Evolutionary conservation across 495 filamentous ascomycete genomes (phyloP).

Genomic region (Patellaria atrata): DNA sequence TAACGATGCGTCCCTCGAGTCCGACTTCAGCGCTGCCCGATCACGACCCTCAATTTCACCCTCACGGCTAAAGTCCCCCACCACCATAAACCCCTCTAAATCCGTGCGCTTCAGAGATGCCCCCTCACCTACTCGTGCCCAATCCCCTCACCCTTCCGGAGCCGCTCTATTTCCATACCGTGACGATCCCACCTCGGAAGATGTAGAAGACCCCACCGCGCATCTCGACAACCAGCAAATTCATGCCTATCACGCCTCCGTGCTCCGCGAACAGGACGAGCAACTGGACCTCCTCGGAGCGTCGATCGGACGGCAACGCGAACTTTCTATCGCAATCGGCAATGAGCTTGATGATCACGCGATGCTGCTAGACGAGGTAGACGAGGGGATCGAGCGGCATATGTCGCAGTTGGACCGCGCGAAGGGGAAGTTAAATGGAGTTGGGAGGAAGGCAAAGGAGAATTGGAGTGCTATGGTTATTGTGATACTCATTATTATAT

Average conservation of each 20-base stretch:
- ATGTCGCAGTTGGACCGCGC: slow-evolving; percentile 59
- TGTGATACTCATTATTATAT: slow-evolving; percentile 27
- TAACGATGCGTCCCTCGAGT: slow-evolving; percentile 50
- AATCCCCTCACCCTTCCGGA: slow-evolving; percentile 32
- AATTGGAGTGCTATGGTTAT: slow-evolving; percentile 30
- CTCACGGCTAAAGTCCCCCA: slow-evolving; percentile 30
- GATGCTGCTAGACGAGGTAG: slow-evolving; percentile 75
- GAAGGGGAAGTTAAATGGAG: slow-evolving; percentile 36
- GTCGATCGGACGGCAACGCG: slow-evolving; percentile 80
- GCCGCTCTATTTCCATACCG: slow-evolving; percentile 53
- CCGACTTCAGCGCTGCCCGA: slow-evolving; percentile 53
- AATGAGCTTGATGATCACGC: slow-evolving; percentile 90
- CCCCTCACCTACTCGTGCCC: slow-evolving; percentile 29
- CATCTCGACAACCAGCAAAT: slow-evolving; percentile 72
- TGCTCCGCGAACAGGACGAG: slow-evolving; percentile 77
- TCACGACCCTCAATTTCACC: slow-evolving; percentile 17
- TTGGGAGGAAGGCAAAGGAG: slow-evolving; percentile 25
- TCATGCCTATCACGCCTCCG: slow-evolving; percentile 64
- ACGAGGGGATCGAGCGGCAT: slow-evolving; percentile 70
- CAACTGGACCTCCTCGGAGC: slow-evolving; percentile 76
- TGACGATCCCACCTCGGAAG: slow-evolving; percentile 37
- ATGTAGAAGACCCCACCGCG: slow-evolving; percentile 38
- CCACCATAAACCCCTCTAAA: slow-evolving; percentile 37
- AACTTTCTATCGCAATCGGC: slow-evolving; percentile 89
- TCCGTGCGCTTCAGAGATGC: slow-evolving; percentile 85